phyloP scores from a whole-genome alignment of 257 asterid genomes.

The Nicotiana noctiflora region DNA sequence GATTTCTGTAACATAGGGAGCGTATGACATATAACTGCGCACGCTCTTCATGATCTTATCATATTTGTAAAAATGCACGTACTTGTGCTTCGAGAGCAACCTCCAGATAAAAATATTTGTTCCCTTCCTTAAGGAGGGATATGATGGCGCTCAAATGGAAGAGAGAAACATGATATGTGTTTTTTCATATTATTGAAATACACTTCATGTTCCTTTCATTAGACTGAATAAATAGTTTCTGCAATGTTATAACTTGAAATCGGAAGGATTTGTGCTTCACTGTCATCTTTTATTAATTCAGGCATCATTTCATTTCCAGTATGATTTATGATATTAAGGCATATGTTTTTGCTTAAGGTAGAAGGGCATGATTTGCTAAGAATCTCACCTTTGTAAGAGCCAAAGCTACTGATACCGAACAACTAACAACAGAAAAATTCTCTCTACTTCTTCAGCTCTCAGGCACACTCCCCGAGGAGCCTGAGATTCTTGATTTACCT shows the following conservation, averaged over 20 bases:
- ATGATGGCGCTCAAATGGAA: not conserved
- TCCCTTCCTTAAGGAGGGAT: not conserved
- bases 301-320: not conserved
- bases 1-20: not conserved
- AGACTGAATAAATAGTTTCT: not conserved
- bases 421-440: too few species aligned
- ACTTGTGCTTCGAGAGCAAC: not conserved
- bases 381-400: not conserved
- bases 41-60: not conserved
- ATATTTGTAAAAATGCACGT: not conserved
- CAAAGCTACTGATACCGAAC: not conserved
- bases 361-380: not conserved
- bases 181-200: too few species aligned
- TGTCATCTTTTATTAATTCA: not conserved
- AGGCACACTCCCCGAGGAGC: too few species aligned
- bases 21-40: not conserved
- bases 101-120: not conserved
- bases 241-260: not conserved
- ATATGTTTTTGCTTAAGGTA: not conserved
- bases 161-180: too few species aligned
- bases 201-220: not conserved
- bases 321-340: not conserved
- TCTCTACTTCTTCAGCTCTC: too few species aligned
- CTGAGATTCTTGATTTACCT: too few species aligned
- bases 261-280: not conserved